Base-by-base conservation (phyloP, 257 asterid genomes). In the Nicotiana knightiana region DNA sequence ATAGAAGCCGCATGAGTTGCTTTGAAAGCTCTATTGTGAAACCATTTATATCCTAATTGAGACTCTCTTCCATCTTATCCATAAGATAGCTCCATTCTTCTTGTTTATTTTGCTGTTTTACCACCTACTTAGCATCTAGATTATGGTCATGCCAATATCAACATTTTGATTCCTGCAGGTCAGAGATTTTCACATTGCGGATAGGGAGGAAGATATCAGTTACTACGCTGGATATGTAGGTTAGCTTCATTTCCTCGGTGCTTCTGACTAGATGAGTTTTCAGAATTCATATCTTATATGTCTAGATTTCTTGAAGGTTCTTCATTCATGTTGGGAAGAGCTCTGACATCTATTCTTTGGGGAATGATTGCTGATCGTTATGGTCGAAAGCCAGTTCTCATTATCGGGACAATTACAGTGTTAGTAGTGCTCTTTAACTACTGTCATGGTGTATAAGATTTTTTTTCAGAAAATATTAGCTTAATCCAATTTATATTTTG, bases 151-250 rank as follows among this genome's bases (percentile, higher is more conserved):
- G 61, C 37, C 17, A 43, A 43, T 81, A 80, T 58, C 75, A 61
- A 35, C 67, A 64, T 68, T 54, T 70, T 35, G 39, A 81, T 55
- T 83, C 59, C 55, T 83, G 81, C 86, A 92, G 98, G 83, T 92
- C 77, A 82, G 91, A 66, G 98, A 93, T 84, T 93, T 93, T 80
- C 90, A 88, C 81, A 88, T 93, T 84, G 98, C 98, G 11, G 76
- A 90, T 80, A 84, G 80, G 84, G 97, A 92, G 84, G 98, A 91
- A 85, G 97, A 92, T 88, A 91, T 93, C 67, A 95, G 94, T 57
- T 92, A 64, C 67, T 92, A 92, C 85, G 97, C 93, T 9, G 98
- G 98, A 84, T 92, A 83, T 86, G 76, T 93, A 82, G 98, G 98
- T 93, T 81, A 26, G 85, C 53, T 48, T 6, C 9, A 46, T 65